Evolutionary conservation across 495 filamentous ascomycete species (phyloP).

Genomic region (Neurospora hispaniola): DNA sequence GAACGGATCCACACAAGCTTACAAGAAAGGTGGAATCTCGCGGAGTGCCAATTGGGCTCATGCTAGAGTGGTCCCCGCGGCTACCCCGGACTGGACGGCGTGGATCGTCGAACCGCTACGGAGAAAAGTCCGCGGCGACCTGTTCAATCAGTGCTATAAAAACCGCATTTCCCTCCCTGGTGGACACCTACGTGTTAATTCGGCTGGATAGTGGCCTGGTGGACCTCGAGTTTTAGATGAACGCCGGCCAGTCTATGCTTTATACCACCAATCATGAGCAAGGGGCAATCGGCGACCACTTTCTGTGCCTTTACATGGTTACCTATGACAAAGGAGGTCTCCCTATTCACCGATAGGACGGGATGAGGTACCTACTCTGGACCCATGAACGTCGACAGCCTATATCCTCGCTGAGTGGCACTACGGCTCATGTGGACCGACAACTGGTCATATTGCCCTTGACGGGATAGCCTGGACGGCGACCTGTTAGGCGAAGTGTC

Average conservation of each 20-base stretch:
- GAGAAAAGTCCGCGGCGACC: background rate
- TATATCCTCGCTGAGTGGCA: background rate
- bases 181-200: background rate
- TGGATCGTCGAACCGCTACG: background rate
- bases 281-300: background rate
- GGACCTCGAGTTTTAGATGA: background rate
- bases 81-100: background rate
- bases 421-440: too few species aligned
- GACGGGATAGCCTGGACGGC: too few species aligned
- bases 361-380: background rate
- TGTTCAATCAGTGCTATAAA: background rate
- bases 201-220: background rate
- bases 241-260: background rate
- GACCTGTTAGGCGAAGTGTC: too few species aligned
- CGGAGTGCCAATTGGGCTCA: background rate
- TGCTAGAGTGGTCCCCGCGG: background rate
- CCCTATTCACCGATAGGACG: background rate
- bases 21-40: background rate
- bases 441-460: too few species aligned
- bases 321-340: background rate
- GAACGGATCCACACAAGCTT: background rate
- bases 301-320: background rate
- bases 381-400: background rate
- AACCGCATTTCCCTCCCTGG: too few species aligned
- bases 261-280: background rate